phyloP scores from a whole-genome alignment of 1,139 yeast genomes.

The Taphrina betulina region DNA sequence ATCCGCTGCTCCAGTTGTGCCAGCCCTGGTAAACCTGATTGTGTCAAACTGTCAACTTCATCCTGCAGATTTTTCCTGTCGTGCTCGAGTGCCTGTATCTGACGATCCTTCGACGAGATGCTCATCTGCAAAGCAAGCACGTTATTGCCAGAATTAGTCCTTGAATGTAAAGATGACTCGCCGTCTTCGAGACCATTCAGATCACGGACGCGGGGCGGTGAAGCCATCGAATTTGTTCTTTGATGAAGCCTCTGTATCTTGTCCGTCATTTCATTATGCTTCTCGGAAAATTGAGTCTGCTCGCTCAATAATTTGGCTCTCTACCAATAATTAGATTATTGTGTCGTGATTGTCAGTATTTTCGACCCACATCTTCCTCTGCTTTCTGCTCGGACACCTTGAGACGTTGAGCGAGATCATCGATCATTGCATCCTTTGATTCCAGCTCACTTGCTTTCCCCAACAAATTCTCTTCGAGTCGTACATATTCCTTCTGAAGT shows the following conservation, averaged over 20 bases:
- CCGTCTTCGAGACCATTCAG: background rate
- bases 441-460: background rate
- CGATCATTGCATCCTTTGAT: background rate
- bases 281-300: background rate
- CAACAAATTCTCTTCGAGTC: background rate
- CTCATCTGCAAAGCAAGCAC: constrained; percentile 17
- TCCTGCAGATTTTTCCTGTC: background rate
- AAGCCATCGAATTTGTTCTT: background rate
- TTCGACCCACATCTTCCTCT: constrained; percentile 2
- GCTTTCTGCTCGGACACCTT: background rate
- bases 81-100: constrained; percentile 3
- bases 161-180: constrained; percentile 5
- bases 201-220: background rate
- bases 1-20: constrained; percentile 2
- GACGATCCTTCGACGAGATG: constrained; percentile 13
- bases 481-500: background rate
- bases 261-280: constrained; percentile 12
- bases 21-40: constrained; percentile 5
- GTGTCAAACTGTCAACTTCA: constrained; percentile 1
- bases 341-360: background rate
- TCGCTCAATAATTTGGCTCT: background rate
- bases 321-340: background rate
- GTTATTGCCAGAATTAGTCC: constrained; percentile 4
- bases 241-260: constrained; percentile 9
- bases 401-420: background rate